Percentiles rank a stretch among this genome's conserved stretches.
Conservation (phyloP, 768 basidiomycete species). For the Kwoniella sp. region DNA sequence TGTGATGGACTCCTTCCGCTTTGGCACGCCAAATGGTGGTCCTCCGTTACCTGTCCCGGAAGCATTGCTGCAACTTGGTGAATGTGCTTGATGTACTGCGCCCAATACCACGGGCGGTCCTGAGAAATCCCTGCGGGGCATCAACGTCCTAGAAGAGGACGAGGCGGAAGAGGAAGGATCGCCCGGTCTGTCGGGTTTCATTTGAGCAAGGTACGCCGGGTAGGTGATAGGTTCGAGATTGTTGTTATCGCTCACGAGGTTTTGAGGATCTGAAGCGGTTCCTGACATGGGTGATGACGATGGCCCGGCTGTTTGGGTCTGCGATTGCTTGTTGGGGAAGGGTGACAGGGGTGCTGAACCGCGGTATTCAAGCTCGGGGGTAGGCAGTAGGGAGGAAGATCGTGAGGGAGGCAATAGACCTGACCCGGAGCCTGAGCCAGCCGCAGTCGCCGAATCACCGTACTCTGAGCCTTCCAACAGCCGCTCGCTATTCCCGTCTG, state of each 20-base stretch:
- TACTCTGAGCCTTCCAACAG: neutral
- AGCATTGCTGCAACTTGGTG: neutral
- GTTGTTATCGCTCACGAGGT: neutral
- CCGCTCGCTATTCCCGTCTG: neutral
- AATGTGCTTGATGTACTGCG: slow-evolving; percentile 5
- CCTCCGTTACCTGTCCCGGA: slow-evolving; percentile 3
- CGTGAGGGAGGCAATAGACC: slow-evolving; percentile 24
- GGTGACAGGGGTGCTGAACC: slow-evolving; percentile 13
- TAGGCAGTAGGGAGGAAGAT: slow-evolving; percentile 23
- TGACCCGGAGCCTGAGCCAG: neutral
- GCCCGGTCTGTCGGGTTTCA: slow-evolving; percentile 3
- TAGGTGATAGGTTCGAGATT: slow-evolving; percentile 36
- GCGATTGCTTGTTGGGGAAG: slow-evolving; percentile 11
- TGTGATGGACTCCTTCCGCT: slow-evolving; percentile 24
- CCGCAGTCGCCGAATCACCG: neutral
- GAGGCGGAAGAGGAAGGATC: slow-evolving; percentile 1
- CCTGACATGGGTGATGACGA: slow-evolving; percentile 11
- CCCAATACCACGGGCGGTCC: slow-evolving; percentile 10
- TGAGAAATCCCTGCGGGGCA: neutral
- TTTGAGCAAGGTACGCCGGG: slow-evolving; percentile 32
- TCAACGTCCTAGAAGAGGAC: slow-evolving; percentile 7
- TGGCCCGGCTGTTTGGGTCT: slow-evolving; percentile 1
- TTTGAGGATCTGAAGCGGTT: neutral
- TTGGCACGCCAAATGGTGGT: slow-evolving; percentile 29
- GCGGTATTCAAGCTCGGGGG: slow-evolving; percentile 6